These are phyloP conservation scores for Moricandia arvensis DNA, from an alignment of 345 rosid genomes.

Conservation along the genomic window DNA sequence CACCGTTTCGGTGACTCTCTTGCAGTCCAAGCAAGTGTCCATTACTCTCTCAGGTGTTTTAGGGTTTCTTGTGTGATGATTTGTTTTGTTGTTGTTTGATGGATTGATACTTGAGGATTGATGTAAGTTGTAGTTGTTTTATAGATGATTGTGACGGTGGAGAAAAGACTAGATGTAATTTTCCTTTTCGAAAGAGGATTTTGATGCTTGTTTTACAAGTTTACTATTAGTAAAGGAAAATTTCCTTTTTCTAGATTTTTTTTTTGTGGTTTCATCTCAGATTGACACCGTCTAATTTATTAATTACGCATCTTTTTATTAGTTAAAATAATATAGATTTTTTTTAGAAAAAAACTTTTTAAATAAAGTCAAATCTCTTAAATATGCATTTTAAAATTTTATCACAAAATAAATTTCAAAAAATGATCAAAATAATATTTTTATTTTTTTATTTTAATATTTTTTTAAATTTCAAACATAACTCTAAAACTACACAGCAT, in stretches of 20 bases:
- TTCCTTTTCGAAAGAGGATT: background rate
- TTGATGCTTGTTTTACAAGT: background rate
- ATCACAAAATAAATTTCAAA: no score
- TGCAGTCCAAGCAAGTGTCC: slow-evolving; percentile 23
- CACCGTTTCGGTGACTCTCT: background rate
- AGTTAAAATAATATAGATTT: background rate
- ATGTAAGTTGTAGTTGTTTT: background rate
- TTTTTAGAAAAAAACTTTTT: no score
- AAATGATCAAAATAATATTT: no score
- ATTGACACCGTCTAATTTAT: background rate
- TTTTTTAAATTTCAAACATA: no score
- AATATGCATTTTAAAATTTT: no score
- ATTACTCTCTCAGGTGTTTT: background rate
- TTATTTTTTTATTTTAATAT: no score
- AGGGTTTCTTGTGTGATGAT: background rate
- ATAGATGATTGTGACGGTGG: background rate
- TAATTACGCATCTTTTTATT: background rate
- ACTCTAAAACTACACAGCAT: no score
- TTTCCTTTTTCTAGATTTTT: background rate
- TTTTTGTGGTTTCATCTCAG: background rate
- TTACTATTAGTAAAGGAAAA: background rate
- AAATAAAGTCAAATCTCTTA: no score
- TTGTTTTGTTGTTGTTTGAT: background rate
- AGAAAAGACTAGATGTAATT: background rate
- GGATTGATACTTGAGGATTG: background rate